phyloP scores from a whole-genome alignment of 768 basidiomycete genomes.

The Agrocybe pediades region DNA sequence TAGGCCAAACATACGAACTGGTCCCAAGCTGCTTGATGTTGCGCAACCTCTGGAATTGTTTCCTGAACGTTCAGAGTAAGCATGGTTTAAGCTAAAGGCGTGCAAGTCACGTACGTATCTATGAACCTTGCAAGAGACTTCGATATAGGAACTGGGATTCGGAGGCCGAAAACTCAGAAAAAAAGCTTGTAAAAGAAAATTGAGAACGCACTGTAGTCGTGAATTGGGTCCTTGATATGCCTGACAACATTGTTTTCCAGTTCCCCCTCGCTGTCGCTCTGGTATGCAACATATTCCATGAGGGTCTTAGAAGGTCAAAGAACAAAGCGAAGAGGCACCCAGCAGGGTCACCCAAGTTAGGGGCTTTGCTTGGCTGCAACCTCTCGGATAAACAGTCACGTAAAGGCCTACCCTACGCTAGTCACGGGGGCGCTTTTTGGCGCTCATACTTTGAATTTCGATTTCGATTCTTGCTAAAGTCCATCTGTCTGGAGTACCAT shows the following conservation, averaged over 20 bases:
- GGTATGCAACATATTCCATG: too few species aligned
- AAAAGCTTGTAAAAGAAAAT: constrained; percentile 1
- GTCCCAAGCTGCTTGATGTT: constrained; percentile 81
- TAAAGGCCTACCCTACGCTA: too few species aligned
- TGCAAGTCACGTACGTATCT: constrained; percentile 58
- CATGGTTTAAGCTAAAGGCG: neutral
- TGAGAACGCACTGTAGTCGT: constrained; percentile 34
- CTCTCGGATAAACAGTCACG: too few species aligned
- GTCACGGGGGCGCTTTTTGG: too few species aligned
- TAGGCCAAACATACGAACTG: constrained; percentile 73
- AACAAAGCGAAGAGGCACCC: too few species aligned
- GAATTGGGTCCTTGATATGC: constrained; percentile 36
- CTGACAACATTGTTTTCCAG: neutral
- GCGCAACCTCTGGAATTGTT: constrained; percentile 77
- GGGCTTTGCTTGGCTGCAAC: too few species aligned
- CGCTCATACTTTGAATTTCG: too few species aligned
- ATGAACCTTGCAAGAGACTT: constrained; percentile 47
- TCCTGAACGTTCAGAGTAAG: constrained; percentile 35
- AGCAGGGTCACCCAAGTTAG: too few species aligned
- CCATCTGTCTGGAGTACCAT: too few species aligned
- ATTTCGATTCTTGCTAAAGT: too few species aligned
- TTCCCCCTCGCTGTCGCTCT: too few species aligned
- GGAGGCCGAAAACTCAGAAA: neutral
- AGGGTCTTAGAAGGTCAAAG: too few species aligned
- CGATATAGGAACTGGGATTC: constrained; percentile 38